Base-by-base conservation (phyloP, 306 rosid species). In the Cicer pinnatifidum region DNA sequence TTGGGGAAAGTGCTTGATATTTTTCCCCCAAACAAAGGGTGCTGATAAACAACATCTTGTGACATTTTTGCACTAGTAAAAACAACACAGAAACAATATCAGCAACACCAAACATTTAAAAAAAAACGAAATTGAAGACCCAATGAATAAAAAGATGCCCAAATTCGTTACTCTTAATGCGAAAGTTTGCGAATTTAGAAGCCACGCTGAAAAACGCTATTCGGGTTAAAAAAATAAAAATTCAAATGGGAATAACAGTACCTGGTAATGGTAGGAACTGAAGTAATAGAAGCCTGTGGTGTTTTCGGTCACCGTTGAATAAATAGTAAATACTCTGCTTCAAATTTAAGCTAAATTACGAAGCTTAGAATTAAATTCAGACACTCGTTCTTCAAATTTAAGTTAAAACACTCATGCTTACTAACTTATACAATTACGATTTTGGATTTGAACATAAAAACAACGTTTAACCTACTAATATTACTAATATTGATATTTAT, bases 21-120 rank as follows among this genome's bases (percentile, higher is more conserved):
- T 35, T 91, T 87, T 11, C 89, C 96, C 39, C 90, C 97, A 81
- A 81, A 87, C 82, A 95, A 75, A 15, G 88, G 83, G 61, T 76
- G 96, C 58, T 83, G 85, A 3, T 63, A 39, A 80, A 52, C 67
- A 3, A 33, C 6, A 69, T 86, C 95, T 72, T 67, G 62, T n/a
- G 88, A 47, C 96, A 91, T 94, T 54, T 69, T 69, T 7, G 33
- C 3, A 8, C 23, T 64, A 35, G 51, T 15, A 3, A 17, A 58
- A 69, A 54, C 41, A 19, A 73, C 52, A 52, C 4, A 58, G 1
- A 35, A 12, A 59, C 17, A 5, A 59, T 5, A 20, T 57, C 38
- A 56, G 8, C 2, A 20, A 23, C 13, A 20, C 3, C 13, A 28
- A 58, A 23, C 11, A 57, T 28, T 9, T 1, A 20, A 58, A 11